Evolutionary conservation across 495 filamentous ascomycete species (phyloP), one percentile per base, ranked within the genome.

Genomic region (Articulospora tetracladia): DNA sequence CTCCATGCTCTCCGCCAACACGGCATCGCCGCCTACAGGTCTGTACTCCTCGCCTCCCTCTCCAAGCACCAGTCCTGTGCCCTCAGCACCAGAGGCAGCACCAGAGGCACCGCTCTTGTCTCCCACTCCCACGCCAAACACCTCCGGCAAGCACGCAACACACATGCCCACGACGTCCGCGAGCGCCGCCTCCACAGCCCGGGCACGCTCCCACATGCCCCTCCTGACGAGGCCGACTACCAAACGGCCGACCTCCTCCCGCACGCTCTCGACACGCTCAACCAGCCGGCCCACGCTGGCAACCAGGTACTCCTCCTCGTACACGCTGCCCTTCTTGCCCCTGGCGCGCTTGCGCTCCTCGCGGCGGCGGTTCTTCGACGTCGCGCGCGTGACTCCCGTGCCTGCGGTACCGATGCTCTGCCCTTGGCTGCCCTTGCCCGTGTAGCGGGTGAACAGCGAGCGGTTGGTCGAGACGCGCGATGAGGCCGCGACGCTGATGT

Each of bases 241-340:
- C 12, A 97, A 78, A 30, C 84, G 72, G 68, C 83, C 78, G 0
- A 89, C 82, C 64, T 98, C 94, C 0, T 76, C 74, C 19, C 82
- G 76, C 1, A 86, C 76, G 10, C 74, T 74, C 68, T 92, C 91
- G n/a, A 96, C 83, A 20, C 93, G 79, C 68, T 96, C 91, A 23
- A 96, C 83, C 39, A 98, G 77, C 34, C 94, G 76, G n/a, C 87
- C 79, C 32, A 97, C 85, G 62, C 86, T 91, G 66, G 90, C 93
- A 47, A 96, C 85, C 12, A 98, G 79, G 70, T 98, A 98, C 73
- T 97, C 94, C 70, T 98, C 94, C 68, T 98, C 94, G 69, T 98
- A 98, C 3, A 98, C 88, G 44, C 87, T 96, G 17, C 94, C 94
- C 78, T 97, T 97, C 71, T 96, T 91, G 15, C 94, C 94, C 25